These are phyloP conservation scores for Botryotinia convoluta DNA, from an alignment of 2,329 filamentous ascomycete genomes.

Conservation along the genomic window DNA sequence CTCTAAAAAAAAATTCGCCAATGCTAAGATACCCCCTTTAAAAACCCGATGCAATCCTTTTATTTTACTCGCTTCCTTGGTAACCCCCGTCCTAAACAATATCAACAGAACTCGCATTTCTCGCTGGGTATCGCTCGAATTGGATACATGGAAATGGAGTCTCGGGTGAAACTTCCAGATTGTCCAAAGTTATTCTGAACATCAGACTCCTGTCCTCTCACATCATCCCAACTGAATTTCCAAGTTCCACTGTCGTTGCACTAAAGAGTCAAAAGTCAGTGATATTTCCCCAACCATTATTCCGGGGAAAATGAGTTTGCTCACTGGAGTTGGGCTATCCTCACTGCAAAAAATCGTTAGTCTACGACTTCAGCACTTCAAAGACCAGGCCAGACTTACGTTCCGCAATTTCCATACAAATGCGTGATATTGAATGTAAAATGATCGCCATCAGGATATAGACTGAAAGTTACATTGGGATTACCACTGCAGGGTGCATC, in stretches of 20 bases:
- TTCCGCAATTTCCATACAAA: constrained; percentile 24
- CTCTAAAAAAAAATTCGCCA: too few species aligned
- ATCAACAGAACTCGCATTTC: constrained; percentile 30
- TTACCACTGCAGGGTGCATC: constrained; percentile 23
- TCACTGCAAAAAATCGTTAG: background rate
- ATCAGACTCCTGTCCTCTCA: constrained; percentile 27
- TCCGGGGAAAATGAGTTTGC: background rate
- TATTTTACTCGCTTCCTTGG: background rate
- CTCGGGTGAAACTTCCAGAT: constrained; percentile 21
- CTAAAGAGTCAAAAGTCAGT: background rate
- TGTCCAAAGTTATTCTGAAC: constrained; percentile 31
- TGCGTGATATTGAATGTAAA: constrained; percentile 30
- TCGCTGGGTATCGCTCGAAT: constrained; percentile 22
- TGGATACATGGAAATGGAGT: constrained; percentile 26
- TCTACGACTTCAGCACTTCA: background rate
- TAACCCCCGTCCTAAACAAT: background rate
- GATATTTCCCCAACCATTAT: background rate
- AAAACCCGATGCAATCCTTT: background rate
- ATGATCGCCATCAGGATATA: constrained; percentile 22
- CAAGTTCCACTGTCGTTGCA: constrained; percentile 29
- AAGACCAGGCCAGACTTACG: constrained; percentile 17
- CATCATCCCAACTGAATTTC: constrained; percentile 26
- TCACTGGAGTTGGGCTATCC: constrained; percentile 1
- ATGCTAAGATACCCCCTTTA: background rate
- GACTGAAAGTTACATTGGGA: constrained; percentile 27